These are phyloP conservation scores for Dendrocalamus latiflorus DNA, from an alignment of 202 grass and related monocot species.

Conservation along the genomic window DNA sequence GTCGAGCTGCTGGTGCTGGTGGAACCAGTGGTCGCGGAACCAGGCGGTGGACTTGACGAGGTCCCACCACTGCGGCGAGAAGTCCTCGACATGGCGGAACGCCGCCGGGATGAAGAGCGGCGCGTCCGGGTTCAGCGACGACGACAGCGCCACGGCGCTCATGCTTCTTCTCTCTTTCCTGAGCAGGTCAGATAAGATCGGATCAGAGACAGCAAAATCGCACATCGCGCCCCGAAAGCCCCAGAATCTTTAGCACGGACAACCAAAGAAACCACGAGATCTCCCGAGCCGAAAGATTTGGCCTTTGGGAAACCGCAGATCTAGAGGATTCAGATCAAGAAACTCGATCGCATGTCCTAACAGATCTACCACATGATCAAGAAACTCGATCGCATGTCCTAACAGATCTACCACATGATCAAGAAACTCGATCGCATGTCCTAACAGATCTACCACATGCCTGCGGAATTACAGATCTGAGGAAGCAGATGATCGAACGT, in stretches of 20 bases:
- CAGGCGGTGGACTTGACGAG: slow-evolving; percentile 80
- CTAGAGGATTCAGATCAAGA: not conserved
- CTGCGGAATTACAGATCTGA: not conserved
- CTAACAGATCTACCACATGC: not conserved
- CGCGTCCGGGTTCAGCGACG: slow-evolving; percentile 83
- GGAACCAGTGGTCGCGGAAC: slow-evolving; percentile 96
- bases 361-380: too few relatives aligned
- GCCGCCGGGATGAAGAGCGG: slow-evolving; percentile 89
- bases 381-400: too few relatives aligned
- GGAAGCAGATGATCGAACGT: not conserved
- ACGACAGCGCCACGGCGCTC: slow-evolving; percentile 46
- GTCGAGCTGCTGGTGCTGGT: slow-evolving; percentile 52
- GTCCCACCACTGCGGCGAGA: slow-evolving; percentile 92
- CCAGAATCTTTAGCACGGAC: not conserved
- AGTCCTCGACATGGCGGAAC: slow-evolving; percentile 85
- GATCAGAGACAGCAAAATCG: not conserved
- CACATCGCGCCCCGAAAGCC: not conserved
- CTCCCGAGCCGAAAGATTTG: not conserved
- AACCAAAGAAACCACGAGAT: not conserved
- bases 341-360: too few relatives aligned
- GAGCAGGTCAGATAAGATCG: not conserved
- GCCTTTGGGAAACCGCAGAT: not conserved
- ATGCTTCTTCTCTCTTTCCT: not conserved
- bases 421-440: too few relatives aligned
- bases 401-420: not conserved